These are phyloP conservation scores for Oemleria cerasiformis DNA, from an alignment of 306 rosid genomes.

Conservation along the genomic window DNA sequence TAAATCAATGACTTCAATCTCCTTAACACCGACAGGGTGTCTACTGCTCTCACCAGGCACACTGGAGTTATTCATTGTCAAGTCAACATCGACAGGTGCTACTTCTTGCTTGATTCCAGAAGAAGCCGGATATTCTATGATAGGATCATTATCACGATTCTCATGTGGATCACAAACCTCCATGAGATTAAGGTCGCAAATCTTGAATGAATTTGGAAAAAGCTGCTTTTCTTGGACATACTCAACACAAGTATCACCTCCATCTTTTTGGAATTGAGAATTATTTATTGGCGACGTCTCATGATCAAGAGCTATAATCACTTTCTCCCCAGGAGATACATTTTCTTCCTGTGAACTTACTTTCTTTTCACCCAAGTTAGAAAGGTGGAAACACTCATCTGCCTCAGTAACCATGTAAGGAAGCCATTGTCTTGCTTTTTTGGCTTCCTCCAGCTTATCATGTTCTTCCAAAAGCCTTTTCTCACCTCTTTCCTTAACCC, in stretches of 20 bases:
- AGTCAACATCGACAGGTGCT: constrained; percentile 56
- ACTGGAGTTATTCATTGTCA: constrained; percentile 58
- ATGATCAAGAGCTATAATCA: constrained; percentile 39
- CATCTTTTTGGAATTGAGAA: constrained; percentile 45
- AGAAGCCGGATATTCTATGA: constrained; percentile 43
- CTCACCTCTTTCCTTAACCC: constrained; percentile 57
- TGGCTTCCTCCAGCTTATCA: constrained; percentile 49
- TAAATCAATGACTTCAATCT: constrained; percentile 92
- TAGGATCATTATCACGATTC: constrained; percentile 51
- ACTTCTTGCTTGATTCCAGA: constrained; percentile 54
- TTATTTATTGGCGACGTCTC: constrained; percentile 35
- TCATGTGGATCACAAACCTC: constrained; percentile 75
- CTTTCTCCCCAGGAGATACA: constrained; percentile 33
- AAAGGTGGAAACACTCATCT: constrained; percentile 45
- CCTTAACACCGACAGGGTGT: constrained; percentile 47
- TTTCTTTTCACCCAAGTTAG: constrained; percentile 47
- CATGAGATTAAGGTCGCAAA: constrained; percentile 94
- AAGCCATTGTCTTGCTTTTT: constrained; percentile 61
- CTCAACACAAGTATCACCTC: constrained; percentile 43
- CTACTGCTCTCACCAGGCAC: constrained; percentile 50
- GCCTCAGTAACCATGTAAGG: constrained; percentile 47
- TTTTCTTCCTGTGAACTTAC: constrained; percentile 39
- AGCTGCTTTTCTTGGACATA: constrained; percentile 66
- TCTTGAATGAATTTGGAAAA: constrained; percentile 73
- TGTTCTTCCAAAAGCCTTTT: constrained; percentile 55